Evolutionary conservation across 805 yeast species (phyloP).

Genomic region (Wickerhamiella siamensis): DNA sequence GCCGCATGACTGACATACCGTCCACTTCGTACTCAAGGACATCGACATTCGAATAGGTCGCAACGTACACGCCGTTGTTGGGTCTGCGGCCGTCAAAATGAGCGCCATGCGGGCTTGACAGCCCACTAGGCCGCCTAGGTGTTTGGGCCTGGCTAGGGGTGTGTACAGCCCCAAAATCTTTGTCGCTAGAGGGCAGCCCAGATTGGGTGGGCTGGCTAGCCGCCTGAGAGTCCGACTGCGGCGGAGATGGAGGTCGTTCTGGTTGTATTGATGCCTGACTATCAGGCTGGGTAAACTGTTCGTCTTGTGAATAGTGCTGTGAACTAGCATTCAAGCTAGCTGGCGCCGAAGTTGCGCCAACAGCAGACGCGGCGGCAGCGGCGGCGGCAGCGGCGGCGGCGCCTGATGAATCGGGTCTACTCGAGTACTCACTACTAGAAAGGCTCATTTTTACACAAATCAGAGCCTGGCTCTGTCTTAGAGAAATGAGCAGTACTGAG

Average conservation of each 20-base stretch:
- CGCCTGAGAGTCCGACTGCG: no score
- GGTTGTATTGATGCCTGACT: no score
- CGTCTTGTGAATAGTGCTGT: no score
- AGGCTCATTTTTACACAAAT: no score
- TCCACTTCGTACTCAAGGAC: constrained; percentile 46
- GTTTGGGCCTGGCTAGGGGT: background rate
- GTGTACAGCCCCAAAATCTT: no score
- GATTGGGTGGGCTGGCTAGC: no score
- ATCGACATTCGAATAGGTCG: constrained; percentile 49
- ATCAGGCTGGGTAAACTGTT: no score
- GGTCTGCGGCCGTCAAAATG: background rate
- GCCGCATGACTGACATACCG: constrained; percentile 52
- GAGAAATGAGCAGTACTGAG: no score
- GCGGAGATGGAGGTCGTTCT: no score
- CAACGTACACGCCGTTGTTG: constrained; percentile 31
- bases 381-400: constrained; percentile 2
- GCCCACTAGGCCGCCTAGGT: background rate
- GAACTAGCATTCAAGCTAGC: no score
- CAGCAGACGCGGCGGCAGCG: constrained; percentile 1
- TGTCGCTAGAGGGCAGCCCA: no score
- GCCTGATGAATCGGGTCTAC: background rate
- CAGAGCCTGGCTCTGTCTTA: no score
- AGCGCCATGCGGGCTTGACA: background rate
- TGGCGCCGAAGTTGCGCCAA: background rate
- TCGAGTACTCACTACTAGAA: background rate